Percentiles rank a stretch among this genome's conserved stretches.
Conservation (phyloP, 176 grass and related monocot genomes). For the Tillandsia leiboldiana region DNA sequence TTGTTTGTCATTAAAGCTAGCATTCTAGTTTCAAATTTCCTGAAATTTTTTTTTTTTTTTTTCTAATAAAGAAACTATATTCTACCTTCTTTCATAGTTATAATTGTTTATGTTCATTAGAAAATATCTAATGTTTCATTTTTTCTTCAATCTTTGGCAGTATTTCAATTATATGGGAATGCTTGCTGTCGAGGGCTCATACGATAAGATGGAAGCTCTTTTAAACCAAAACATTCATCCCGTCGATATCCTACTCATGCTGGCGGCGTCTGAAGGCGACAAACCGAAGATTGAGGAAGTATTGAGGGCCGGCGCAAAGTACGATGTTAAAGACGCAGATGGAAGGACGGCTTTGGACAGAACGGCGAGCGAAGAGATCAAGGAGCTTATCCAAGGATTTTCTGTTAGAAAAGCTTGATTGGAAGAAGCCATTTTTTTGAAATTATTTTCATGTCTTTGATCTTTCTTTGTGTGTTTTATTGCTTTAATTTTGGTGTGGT, state of each 20-base stretch:
- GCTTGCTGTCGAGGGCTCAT: constrained; percentile 95
- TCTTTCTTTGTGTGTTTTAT: background rate
- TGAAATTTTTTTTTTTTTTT: too few species aligned
- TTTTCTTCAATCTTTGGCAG: constrained; percentile 21
- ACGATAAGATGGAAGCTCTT: constrained; percentile 98
- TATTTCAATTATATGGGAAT: constrained; percentile 99
- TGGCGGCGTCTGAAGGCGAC: constrained; percentile 81
- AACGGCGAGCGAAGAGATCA: constrained; percentile 44
- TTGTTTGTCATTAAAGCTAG: too few species aligned
- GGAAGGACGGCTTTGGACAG: constrained; percentile 71
- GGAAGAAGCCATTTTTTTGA: background rate
- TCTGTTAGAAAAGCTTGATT: constrained; percentile 33
- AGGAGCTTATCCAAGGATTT: constrained; percentile 57
- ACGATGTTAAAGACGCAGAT: constrained; percentile 78
- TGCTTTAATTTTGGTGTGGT: background rate
- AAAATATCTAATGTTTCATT: background rate
- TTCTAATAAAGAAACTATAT: too few species aligned
- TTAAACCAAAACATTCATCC: constrained; percentile 81
- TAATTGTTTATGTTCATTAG: too few species aligned
- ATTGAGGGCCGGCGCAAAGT: constrained; percentile 65
- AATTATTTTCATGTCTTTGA: background rate
- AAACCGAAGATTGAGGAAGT: constrained; percentile 95
- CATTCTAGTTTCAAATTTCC: too few species aligned
- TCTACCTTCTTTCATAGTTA: too few species aligned
- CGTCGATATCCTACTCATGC: constrained; percentile 83